Evolutionary conservation across 1,139 yeast genomes (phyloP).

Genomic region (Kurtzmaniella natalensis): DNA sequence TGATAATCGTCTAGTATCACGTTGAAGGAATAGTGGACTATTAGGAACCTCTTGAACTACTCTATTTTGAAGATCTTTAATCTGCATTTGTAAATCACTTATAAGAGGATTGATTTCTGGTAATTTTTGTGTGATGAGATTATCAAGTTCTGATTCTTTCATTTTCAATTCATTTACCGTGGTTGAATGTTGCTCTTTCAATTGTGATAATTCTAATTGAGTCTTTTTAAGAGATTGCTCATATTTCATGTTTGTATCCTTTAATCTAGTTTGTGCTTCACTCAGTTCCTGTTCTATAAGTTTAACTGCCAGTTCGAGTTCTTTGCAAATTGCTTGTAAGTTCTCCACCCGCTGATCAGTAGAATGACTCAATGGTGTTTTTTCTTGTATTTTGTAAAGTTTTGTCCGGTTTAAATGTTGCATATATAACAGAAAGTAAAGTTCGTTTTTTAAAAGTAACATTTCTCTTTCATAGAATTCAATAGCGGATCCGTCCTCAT

Average conservation of each 20-base stretch:
- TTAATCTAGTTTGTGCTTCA: neutral
- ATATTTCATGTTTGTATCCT: slow-evolving; percentile 6
- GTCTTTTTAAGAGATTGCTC: slow-evolving; percentile 7
- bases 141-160: neutral
- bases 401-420: slow-evolving; percentile 48
- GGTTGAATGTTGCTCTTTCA: neutral
- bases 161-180: neutral
- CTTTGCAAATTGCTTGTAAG: slow-evolving; percentile 1
- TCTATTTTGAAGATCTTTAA: slow-evolving; percentile 1
- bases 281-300: slow-evolving; percentile 1
- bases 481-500: slow-evolving; percentile 21
- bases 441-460: slow-evolving; percentile 54
- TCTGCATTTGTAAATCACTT: slow-evolving; percentile 1
- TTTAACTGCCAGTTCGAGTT: slow-evolving; percentile 2
- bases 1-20: neutral
- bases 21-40: neutral
- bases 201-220: neutral
- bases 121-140: neutral
- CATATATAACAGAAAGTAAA: slow-evolving; percentile 57
- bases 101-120: slow-evolving; percentile 1
- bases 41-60: neutral
- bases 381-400: slow-evolving; percentile 32
- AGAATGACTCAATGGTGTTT: slow-evolving; percentile 14
- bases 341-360: neutral
- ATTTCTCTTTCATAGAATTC: slow-evolving; percentile 57